Percentiles rank a stretch among this genome's conserved stretches.
Conservation (phyloP, 139 green algal genomes). For the Chlorella ohadii region DNA sequence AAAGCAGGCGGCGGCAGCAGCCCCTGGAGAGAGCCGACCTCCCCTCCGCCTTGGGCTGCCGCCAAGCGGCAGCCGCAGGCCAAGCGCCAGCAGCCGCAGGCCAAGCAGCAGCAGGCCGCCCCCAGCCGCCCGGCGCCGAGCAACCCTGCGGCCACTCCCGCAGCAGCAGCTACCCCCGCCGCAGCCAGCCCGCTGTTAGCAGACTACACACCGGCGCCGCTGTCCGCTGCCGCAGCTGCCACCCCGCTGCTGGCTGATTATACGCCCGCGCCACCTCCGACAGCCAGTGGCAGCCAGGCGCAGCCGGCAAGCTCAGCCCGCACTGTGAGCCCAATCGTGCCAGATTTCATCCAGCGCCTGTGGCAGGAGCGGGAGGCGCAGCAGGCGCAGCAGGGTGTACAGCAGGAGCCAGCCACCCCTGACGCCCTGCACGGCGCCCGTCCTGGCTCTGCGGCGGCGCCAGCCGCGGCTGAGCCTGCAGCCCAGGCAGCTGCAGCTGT, state of each 20-base stretch:
- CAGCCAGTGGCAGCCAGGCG: neutral
- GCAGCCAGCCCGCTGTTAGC: neutral
- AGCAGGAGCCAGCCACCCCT: neutral
- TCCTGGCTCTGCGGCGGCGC: too few relatives aligned
- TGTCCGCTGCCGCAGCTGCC: neutral
- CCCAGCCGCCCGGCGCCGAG: neutral
- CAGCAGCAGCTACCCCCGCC: neutral
- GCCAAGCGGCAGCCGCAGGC: too few relatives aligned
- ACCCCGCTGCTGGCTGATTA: neutral
- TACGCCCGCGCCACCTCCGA: neutral
- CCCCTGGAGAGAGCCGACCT: too few relatives aligned
- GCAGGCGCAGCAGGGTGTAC: too few relatives aligned
- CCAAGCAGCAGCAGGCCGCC: too few relatives aligned
- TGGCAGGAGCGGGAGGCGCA: neutral
- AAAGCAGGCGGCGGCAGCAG: too few relatives aligned
- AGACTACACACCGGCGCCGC: neutral
- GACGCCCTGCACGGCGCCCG: too few relatives aligned
- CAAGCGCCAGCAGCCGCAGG: too few relatives aligned
- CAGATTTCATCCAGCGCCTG: slow-evolving; percentile 10
- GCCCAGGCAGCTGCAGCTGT: neutral
- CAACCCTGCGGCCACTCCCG: neutral
- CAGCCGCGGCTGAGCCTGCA: neutral
- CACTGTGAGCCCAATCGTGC: neutral
- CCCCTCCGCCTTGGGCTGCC: too few relatives aligned
- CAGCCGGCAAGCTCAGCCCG: neutral